Base-by-base conservation (phyloP, 2,329 filamentous ascomycete genomes). In the Atkinsonella texensis region DNA sequence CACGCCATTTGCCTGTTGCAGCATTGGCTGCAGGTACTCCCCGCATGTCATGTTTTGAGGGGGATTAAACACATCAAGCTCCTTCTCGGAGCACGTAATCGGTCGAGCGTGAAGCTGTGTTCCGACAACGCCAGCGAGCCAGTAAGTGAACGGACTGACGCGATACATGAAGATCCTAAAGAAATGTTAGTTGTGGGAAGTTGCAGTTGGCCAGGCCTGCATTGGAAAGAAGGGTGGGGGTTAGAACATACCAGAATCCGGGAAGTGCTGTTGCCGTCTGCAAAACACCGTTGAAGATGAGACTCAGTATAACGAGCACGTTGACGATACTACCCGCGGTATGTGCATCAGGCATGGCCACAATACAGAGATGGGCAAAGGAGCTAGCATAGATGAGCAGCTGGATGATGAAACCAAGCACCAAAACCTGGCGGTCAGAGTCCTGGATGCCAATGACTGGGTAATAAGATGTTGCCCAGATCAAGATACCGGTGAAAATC, bases 341-440 rank as follows among this genome's bases (percentile, higher is more conserved):
- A 58, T 85, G 77, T 1, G 84, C 82, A 52, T 85, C 75, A 0
- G 81, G 81, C 40, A 89, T 73, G 2, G 80, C 83, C 1, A 83
- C 81, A 52, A 89, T 86, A 38, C 81, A 77, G 78, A 89, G 81
- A 59, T 87, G 80, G 0, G 85, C 80, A 58, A 89, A 89, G 0
- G 85, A 81, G 13, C 77, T 81, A 47, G 83, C 80, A 65, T 84
- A 89, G 56, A 89, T 70, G 61, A 89, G 75, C 60, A 89, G 82
- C 55, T 81, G 72, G 53, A 83, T 73, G 57, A 76, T 73, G 58
- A 83, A 79, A 5, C 88, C 68, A 40, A 87, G 74, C 57, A 87
- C 80, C 1, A 88, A 68, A 0, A 72, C 81, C 55, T 85, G 78
- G 2, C 83, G 76, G 46, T 77, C 73, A 1, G 74, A 70, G 33